Conservation (phyloP, 1,284 basidiomycete genomes). For the Mycosarcoma mackinlayi region DNA sequence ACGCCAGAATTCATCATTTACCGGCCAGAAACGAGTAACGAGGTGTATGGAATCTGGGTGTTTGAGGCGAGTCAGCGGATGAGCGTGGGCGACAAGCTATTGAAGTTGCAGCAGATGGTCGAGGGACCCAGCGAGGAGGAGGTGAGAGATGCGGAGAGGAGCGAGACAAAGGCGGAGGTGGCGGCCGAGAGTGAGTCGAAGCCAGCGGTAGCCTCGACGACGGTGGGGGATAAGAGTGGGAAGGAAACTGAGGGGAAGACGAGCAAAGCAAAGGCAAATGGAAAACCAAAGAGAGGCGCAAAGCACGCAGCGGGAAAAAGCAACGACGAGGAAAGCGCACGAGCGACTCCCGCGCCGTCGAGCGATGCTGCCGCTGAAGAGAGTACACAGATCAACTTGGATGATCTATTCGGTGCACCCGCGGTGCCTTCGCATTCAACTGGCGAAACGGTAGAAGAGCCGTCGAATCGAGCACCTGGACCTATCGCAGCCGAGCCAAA, state of each 20-base stretch:
- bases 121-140: conserved; percentile 34
- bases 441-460: neutral
- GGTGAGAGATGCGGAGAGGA: conserved; percentile 10
- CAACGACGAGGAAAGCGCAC: conserved; percentile 13
- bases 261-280: conserved; percentile 17
- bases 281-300: conserved; percentile 19
- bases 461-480: neutral
- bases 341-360: neutral
- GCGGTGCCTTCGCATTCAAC: neutral
- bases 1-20: conserved; percentile 77
- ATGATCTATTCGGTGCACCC: conserved; percentile 32
- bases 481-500: conserved; percentile 1
- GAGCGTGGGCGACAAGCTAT: conserved; percentile 72
- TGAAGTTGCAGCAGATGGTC: conserved; percentile 48
- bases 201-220: neutral
- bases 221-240: neutral
- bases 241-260: conserved; percentile 21
- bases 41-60: conserved; percentile 82
- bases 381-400: conserved; percentile 38
- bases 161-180: conserved; percentile 1
- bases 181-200: neutral
- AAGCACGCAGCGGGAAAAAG: conserved; percentile 27
- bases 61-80: conserved; percentile 78
- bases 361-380: neutral
- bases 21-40: conserved; percentile 72